phyloP scores from a whole-genome alignment of 306 rosid genomes.

The Cucurbita ficifolia region DNA sequence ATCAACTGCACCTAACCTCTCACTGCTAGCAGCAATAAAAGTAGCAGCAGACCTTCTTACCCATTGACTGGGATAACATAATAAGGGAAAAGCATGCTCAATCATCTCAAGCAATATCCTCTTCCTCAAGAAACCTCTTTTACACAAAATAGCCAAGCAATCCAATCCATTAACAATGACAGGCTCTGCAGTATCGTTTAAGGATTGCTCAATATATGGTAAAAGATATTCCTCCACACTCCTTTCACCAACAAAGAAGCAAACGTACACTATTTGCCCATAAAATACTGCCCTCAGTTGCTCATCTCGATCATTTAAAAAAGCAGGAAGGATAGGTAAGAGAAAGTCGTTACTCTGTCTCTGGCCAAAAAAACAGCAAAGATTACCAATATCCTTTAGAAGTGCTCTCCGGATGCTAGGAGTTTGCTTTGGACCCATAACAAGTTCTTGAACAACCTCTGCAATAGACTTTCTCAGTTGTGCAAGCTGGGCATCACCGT shows the following conservation, averaged over 20 bases:
- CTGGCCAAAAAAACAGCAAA: slow-evolving; percentile 93
- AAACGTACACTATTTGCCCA: slow-evolving; percentile 84
- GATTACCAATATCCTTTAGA: slow-evolving; percentile 78
- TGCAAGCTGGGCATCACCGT: slow-evolving; percentile 54
- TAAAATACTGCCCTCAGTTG: slow-evolving; percentile 81
- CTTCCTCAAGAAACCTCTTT: slow-evolving; percentile 63
- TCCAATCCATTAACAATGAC: slow-evolving; percentile 84
- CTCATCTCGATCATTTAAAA: slow-evolving; percentile 87
- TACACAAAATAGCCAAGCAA: slow-evolving; percentile 75
- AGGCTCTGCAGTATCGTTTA: slow-evolving; percentile 63
- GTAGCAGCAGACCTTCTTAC: slow-evolving; percentile 78
- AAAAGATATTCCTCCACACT: slow-evolving; percentile 98
- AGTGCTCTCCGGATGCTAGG: slow-evolving; percentile 96
- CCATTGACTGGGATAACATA: slow-evolving; percentile 88
- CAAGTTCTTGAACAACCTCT: slow-evolving; percentile 95
- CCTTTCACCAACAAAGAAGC: slow-evolving; percentile 94
- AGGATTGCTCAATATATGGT: slow-evolving; percentile 94
- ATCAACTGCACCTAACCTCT: slow-evolving; percentile 86
- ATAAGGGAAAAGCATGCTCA: slow-evolving; percentile 75
- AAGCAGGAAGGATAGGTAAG: slow-evolving; percentile 93
- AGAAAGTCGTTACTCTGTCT: slow-evolving; percentile 87
- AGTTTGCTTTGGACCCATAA: slow-evolving; percentile 99
- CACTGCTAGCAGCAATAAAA: slow-evolving; percentile 86
- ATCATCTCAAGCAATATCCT: slow-evolving; percentile 86
- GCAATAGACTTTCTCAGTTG: slow-evolving; percentile 89